These are phyloP conservation scores for Inga laurina DNA, from an alignment of 306 rosid genomes.

Conservation along the genomic window DNA sequence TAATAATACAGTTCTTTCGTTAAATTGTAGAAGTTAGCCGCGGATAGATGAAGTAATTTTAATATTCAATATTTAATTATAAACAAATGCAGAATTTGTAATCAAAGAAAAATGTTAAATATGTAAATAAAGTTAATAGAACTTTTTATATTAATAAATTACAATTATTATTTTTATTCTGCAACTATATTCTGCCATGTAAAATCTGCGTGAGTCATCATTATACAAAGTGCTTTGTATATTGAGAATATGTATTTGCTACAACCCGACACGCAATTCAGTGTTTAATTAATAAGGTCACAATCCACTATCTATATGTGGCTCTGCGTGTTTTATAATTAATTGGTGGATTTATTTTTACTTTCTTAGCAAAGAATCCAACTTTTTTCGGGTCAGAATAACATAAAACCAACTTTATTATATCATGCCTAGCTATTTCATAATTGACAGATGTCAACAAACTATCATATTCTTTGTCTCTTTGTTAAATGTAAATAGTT, in stretches of 20 bases:
- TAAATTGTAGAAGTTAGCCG: neutral
- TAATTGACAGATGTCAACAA: neutral
- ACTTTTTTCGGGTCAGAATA: neutral
- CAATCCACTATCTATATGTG: constrained; percentile 43
- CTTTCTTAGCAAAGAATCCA: neutral
- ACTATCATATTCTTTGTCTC: neutral
- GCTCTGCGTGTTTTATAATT: constrained; percentile 25
- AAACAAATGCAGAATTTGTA: neutral
- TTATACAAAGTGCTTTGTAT: neutral
- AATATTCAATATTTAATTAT: neutral
- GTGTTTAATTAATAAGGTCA: constrained; percentile 28
- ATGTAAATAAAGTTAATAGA: neutral
- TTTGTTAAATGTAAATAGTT: neutral
- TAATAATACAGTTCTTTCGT: too few species aligned
- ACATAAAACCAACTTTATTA: neutral
- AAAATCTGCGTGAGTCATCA: neutral
- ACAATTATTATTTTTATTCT: neutral
- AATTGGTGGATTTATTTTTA: neutral
- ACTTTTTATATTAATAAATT: neutral
- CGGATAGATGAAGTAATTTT: neutral
- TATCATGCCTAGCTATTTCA: neutral
- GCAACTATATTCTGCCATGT: neutral
- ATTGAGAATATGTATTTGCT: neutral
- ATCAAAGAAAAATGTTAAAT: neutral
- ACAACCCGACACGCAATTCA: constrained; percentile 26